A percentile compares a stretch with the other conserved stretches of the same genome.
phyloP scores from a whole-genome alignment of 345 rosid species.

The Eucalyptus caleyi region DNA sequence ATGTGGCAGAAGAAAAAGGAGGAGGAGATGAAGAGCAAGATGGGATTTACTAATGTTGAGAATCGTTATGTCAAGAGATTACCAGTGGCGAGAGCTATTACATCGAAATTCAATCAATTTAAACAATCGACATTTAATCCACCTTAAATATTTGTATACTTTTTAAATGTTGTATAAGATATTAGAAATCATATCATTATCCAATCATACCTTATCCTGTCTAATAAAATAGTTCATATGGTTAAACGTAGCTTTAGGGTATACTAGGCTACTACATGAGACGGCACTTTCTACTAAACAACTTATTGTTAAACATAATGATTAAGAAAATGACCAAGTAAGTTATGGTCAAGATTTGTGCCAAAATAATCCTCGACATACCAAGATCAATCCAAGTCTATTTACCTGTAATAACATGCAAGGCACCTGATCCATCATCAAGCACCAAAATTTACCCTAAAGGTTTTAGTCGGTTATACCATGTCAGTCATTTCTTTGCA shows the following conservation, averaged over 20 bases:
- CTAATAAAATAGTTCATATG: background rate
- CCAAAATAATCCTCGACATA: background rate
- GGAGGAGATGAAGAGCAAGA: background rate
- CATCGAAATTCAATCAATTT: background rate
- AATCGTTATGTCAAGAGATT: background rate
- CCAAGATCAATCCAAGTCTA: background rate
- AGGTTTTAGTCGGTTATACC: background rate
- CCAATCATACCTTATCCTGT: background rate
- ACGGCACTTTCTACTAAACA: background rate
- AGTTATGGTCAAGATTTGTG: background rate
- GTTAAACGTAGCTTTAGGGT: background rate
- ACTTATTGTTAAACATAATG: background rate
- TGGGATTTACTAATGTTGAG: background rate
- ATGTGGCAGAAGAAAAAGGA: background rate
- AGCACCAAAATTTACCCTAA: background rate
- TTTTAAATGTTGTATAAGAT: background rate
- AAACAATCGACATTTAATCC: background rate
- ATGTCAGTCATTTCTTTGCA: background rate
- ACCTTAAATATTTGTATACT: background rate
- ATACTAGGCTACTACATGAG: background rate
- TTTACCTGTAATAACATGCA: background rate
- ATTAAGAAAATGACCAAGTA: background rate
- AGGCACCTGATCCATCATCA: background rate
- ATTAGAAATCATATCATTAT: rapidly evolving
- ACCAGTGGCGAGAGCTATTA: background rate